Percentiles rank a stretch among this genome's conserved stretches.
Conservation (phyloP, 805 yeast genomes). For the Kuraishia molischiana region DNA sequence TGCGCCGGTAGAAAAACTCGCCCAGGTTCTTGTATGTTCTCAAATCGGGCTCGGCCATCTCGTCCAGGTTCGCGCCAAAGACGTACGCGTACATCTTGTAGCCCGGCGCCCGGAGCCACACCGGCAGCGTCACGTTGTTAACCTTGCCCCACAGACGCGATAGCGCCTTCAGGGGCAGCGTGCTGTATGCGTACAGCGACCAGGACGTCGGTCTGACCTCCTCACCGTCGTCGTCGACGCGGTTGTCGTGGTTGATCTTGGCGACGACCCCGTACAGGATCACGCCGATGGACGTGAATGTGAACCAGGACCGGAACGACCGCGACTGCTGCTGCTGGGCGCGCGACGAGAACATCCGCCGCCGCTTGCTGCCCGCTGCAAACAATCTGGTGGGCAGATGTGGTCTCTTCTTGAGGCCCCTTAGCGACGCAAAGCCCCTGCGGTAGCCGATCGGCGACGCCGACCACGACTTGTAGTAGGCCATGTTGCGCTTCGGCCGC, state of each 20-base stretch:
- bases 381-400: neutral
- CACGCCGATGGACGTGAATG: conserved; percentile 40
- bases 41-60: conserved; percentile 78
- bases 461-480: conserved; percentile 28
- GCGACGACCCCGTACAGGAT: conserved; percentile 46
- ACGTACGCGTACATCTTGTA: conserved; percentile 65
- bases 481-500: conserved; percentile 42
- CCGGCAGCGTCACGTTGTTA: conserved; percentile 74
- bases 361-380: conserved; percentile 7
- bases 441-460: conserved; percentile 11
- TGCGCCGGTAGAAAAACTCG: conserved; percentile 82
- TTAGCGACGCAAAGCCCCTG: conserved; percentile 10
- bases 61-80: conserved; percentile 86
- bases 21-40: conserved; percentile 68
- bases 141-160: conserved; percentile 94
- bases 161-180: conserved; percentile 83
- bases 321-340: neutral
- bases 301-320: conserved; percentile 32
- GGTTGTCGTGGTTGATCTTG: conserved; percentile 21
- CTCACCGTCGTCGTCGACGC: conserved; percentile 18
- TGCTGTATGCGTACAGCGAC: conserved; percentile 82
- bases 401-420: conserved; percentile 5
- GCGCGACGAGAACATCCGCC: conserved; percentile 15
- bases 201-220: conserved; percentile 64
- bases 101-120: conserved; percentile 80